These are phyloP conservation scores for Physcomitrium patens DNA, from an alignment of 225 moss, liverwort and hornwort species.

Conservation along the genomic window DNA sequence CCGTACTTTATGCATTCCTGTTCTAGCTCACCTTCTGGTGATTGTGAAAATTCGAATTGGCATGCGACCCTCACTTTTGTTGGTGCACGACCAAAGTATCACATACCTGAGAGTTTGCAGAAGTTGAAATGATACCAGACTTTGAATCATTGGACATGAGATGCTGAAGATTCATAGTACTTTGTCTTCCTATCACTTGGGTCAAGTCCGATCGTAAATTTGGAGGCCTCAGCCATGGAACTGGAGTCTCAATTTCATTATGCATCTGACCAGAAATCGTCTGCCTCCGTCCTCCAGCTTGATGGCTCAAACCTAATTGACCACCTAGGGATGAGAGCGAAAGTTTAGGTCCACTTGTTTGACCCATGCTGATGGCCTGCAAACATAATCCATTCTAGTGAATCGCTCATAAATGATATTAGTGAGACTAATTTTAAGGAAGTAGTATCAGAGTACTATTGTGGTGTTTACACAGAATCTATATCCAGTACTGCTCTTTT, in stretches of 20 bases:
- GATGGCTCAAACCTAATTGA: slow-evolving; percentile 40
- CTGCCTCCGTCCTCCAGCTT: slow-evolving; percentile 36
- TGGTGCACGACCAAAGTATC: neutral
- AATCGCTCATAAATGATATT: neutral
- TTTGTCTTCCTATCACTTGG: slow-evolving; percentile 65
- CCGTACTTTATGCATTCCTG: neutral
- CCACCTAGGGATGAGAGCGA: slow-evolving; percentile 75
- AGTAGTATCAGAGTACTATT: no score
- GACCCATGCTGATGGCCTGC: slow-evolving; percentile 64
- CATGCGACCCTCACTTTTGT: neutral
- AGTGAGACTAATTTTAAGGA: no score
- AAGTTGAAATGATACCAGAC: slow-evolving; percentile 55
- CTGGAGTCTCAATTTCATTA: slow-evolving; percentile 68
- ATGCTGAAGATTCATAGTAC: slow-evolving; percentile 73
- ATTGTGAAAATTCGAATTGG: neutral
- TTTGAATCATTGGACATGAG: slow-evolving; percentile 67
- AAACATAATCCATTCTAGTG: slow-evolving; percentile 26
- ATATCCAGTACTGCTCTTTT: no score
- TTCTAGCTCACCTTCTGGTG: neutral
- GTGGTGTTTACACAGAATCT: no score
- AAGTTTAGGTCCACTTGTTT: slow-evolving; percentile 70
- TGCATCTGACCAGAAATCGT: slow-evolving; percentile 52
- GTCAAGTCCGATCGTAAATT: slow-evolving; percentile 62
- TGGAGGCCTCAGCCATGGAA: slow-evolving; percentile 72
- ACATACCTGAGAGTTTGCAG: slow-evolving; percentile 62